Conservation (phyloP, 2,329 filamentous ascomycete genomes). For the Penicillium sp. region DNA sequence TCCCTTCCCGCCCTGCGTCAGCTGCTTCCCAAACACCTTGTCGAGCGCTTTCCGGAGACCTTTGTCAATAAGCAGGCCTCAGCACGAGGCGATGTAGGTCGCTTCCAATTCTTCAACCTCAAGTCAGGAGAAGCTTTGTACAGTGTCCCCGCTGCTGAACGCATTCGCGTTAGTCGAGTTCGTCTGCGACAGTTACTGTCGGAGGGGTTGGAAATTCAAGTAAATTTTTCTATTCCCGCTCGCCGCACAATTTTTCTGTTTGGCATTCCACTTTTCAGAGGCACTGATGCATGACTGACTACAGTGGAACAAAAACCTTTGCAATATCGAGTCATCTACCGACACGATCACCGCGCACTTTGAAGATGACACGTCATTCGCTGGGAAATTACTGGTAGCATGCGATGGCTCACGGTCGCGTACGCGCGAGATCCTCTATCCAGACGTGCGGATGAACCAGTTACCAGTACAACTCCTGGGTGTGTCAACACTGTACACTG, state of each 20-base stretch:
- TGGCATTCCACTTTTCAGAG: too few relatives aligned
- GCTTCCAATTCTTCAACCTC: constrained; percentile 57
- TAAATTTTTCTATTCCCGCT: constrained; percentile 16
- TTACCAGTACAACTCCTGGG: constrained; percentile 52
- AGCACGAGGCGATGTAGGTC: constrained; percentile 45
- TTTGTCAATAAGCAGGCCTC: constrained; percentile 55
- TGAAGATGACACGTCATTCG: constrained; percentile 44
- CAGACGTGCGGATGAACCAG: constrained; percentile 32
- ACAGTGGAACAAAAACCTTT: constrained; percentile 41
- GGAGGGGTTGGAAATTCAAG: constrained; percentile 48
- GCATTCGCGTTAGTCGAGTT: constrained; percentile 50
- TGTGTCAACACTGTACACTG: constrained; percentile 42
- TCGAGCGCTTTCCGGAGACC: constrained; percentile 47
- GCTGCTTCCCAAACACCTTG: constrained; percentile 50
- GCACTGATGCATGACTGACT: not conserved
- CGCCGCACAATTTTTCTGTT: not conserved
- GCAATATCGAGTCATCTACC: constrained; percentile 32
- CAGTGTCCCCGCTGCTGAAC: constrained; percentile 43
- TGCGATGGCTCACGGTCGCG: constrained; percentile 52
- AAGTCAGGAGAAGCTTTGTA: constrained; percentile 49
- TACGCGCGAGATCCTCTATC: constrained; percentile 36
- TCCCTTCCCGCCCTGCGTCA: constrained; percentile 52
- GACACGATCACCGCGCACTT: constrained; percentile 46
- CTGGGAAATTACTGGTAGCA: constrained; percentile 48
- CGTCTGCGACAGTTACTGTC: constrained; percentile 48